Evolutionary conservation across 371 early-diverging fungal species (phyloP).

Genomic region (Massospora cicadina): DNA sequence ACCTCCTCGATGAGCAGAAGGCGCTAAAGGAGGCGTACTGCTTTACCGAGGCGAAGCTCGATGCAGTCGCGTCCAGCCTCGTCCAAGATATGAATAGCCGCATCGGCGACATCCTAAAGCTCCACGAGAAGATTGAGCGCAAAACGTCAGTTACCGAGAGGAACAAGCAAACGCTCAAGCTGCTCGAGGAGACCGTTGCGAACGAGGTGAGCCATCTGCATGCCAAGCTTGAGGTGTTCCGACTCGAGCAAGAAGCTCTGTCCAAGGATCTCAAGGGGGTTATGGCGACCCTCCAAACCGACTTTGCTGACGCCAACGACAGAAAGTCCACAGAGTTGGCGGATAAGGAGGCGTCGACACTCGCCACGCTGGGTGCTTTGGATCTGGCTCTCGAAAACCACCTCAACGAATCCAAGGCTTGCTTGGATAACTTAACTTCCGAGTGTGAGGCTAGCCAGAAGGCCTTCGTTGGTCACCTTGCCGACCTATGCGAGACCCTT

Average conservation of each 20-base stretch:
- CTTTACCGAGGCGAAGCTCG: not conserved
- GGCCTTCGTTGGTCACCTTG: not conserved
- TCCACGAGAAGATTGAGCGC: not conserved
- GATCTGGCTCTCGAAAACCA: not conserved
- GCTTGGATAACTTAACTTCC: not conserved
- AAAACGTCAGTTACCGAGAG: not conserved
- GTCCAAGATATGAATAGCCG: not conserved
- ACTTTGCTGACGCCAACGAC: not conserved
- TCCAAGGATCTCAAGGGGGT: not conserved
- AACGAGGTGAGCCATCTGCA: not conserved
- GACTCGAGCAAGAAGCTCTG: not conserved
- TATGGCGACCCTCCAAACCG: not conserved
- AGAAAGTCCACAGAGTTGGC: not conserved
- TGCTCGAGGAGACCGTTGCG: not conserved
- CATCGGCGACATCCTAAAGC: not conserved
- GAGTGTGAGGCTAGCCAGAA: not conserved
- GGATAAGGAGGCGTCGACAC: not conserved
- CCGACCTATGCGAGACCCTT: not conserved
- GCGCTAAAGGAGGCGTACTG: not conserved
- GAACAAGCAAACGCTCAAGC: not conserved
- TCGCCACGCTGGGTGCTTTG: not conserved
- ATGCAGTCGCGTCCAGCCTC: not conserved
- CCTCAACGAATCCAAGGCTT: not conserved
- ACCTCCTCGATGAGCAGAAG: not conserved
- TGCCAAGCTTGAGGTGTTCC: not conserved